Base-by-base conservation (phyloP, 139 green algal species). In the Chlorella sp. region DNA sequence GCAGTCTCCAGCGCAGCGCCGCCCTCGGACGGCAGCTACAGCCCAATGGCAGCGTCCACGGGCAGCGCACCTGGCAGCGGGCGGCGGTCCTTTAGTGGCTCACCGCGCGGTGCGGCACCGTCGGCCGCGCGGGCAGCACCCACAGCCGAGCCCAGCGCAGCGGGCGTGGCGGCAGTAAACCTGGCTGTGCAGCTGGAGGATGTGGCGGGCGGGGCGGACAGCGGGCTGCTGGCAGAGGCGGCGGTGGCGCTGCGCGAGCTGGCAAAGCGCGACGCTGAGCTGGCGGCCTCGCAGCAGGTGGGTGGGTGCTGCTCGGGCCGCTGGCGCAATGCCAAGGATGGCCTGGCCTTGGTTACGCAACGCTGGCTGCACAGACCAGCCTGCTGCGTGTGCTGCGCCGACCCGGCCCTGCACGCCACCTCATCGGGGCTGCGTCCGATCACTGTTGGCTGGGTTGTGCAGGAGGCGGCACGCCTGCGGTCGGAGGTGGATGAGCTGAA, bases 401-500 rank as follows among this genome's bases (percentile, higher is more conserved):
- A n/a, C n/a, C n/a, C n/a, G n/a, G n/a, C n/a, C n/a, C n/a, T n/a
- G n/a, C n/a, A n/a, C n/a, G n/a, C n/a, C n/a, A n/a, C n/a, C n/a
- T n/a, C n/a, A n/a, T n/a, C n/a, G n/a, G n/a, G n/a, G n/a, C n/a
- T n/a, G n/a, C n/a, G n/a, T n/a, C n/a, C n/a, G n/a, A n/a, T n/a
- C n/a, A n/a, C n/a, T n/a, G n/a, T n/a, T n/a, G n/a, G n/a, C n/a
- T n/a, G n/a, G 16, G 20, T 30, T 12, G 55, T 63, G 39, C 55
- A 86, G 73, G 79, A 89, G 32, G 85, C 85, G 16, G 72, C 84
- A 41, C 41, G 55, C 55, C 78, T 93, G 81, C 39, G 70, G 47
- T 15, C 38, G 4, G 87, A 92, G 82, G 78, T 94, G 60, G 82
- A 89, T 1, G 75, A 90, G 62, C 82, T 94, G 60, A 92, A 87